Conservation (phyloP, 2,329 filamentous ascomycete species). For the Ceratocystis ficicola region DNA sequence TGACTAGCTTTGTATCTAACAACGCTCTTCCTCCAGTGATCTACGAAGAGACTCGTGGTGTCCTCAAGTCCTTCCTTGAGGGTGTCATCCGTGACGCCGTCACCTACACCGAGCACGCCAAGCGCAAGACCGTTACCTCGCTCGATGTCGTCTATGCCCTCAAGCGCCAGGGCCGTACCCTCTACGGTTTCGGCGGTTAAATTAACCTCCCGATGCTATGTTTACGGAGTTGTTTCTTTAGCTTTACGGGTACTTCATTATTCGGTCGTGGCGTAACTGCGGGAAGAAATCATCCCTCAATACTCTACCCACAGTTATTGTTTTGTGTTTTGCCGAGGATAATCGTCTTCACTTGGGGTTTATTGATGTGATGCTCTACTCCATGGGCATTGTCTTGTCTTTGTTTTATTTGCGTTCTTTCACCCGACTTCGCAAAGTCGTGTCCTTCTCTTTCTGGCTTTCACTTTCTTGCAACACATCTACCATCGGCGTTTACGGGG, state of each 20-base stretch:
- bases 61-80: constrained; percentile 68
- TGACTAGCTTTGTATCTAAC: constrained; percentile 5
- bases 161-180: constrained; percentile 60
- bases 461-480: constrained; percentile 17
- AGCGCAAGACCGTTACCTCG: constrained; percentile 67
- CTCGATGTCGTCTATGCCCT: constrained; percentile 56
- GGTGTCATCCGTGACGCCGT: constrained; percentile 64
- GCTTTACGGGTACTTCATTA: neutral
- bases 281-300: neutral
- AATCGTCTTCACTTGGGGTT: neutral
- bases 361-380: neutral
- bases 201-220: constrained; percentile 13
- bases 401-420: constrained; percentile 14
- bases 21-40: constrained; percentile 38
- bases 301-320: constrained; percentile 10
- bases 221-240: constrained; percentile 4
- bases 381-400: neutral
- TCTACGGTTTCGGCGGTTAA: constrained; percentile 87
- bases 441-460: constrained; percentile 17
- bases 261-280: neutral
- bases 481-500: constrained; percentile 19
- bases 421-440: neutral
- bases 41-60: constrained; percentile 67
- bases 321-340: neutral
- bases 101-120: constrained; percentile 69